Base-by-base conservation (phyloP, 2,329 filamentous ascomycete genomes). In the Metarhizium robertsii region DNA sequence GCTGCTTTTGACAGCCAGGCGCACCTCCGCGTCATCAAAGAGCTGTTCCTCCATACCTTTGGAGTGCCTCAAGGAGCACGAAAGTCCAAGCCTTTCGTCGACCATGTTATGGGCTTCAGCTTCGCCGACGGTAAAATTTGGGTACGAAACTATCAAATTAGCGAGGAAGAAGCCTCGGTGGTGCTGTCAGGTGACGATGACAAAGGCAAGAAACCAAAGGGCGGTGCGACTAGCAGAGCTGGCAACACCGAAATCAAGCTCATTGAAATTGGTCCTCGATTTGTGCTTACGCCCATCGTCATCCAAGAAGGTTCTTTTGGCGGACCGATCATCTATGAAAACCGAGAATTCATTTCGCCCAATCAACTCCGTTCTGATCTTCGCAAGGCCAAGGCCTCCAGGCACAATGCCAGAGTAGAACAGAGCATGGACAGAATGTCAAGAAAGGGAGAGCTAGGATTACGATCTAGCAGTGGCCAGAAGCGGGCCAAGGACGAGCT, bases 261-360 rank as follows among this genome's bases (percentile, higher is more conserved):
- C 29, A 84, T 96, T 2, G 94, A 99, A 73, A 95, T 99, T 59
- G 94, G 94, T 0, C 94, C 94, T 0, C 83, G 94, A 49, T 92
- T 96, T 63, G 91, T 96, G 34, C 77, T 96, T 52, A 96, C 91
- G 30, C 92, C 94, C 1, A 96, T 96, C 61, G 85, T 97, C 56
- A 96, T 97, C 62, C 85, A 95, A 64, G 94, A 99, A 70, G 91
- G 90, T 47, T 92, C 88, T 58, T 97, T 99, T 64, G 92, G 92
- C 54, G 94, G 94, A 0, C 92, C 94, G 3, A 90, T 97, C 61
- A 95, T 99, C 67, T 99, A 95, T 74, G 90, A 97, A 78, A 97
- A 97, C 77, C 94, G 90, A 79, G 87, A 96, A 70, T 99, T 96
- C 65, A 89, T 99, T 54, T 94, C 88, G 62, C 94, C 94, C 10